These are phyloP conservation scores for Coniosporium tulheliwenetii DNA, from an alignment of 2,329 filamentous ascomycete genomes.

Conservation along the genomic window DNA sequence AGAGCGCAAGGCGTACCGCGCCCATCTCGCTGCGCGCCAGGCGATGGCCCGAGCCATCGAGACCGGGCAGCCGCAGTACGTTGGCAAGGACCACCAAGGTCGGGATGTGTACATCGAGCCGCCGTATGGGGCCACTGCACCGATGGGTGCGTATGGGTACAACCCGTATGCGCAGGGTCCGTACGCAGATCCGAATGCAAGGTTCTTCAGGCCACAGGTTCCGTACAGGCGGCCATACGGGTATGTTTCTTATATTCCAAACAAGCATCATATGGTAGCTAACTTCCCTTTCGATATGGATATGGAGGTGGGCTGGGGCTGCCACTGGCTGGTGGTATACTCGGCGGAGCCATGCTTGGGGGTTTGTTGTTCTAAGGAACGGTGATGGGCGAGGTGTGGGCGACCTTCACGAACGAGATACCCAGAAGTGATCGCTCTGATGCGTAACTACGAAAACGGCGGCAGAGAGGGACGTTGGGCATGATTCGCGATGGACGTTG, in stretches of 20 bases:
- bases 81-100: conserved; percentile 38
- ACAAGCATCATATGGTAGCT: no score
- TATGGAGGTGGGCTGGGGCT: conserved; percentile 31
- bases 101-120: conserved; percentile 44
- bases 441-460: no score
- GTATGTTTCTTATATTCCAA: no score
- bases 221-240: conserved; percentile 31
- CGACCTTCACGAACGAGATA: no score
- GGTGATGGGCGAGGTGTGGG: no score
- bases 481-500: no score
- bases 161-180: conserved; percentile 29
- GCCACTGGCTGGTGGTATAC: conserved; percentile 28
- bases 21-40: conserved; percentile 33
- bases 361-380: conserved; percentile 16
- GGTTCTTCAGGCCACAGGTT: conserved; percentile 31
- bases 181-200: conserved; percentile 31
- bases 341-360: conserved; percentile 31
- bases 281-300: conserved; percentile 9
- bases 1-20: conserved; percentile 36
- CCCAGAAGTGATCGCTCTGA: no score
- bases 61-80: conserved; percentile 39
- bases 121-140: conserved; percentile 19
- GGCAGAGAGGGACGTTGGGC: no score
- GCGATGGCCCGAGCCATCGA: conserved; percentile 35
- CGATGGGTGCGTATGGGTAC: conserved; percentile 21